Percentiles rank a stretch among this genome's conserved stretches.
phyloP scores from a whole-genome alignment of 495 filamentous ascomycete genomes.

The Cercophora sp. region DNA sequence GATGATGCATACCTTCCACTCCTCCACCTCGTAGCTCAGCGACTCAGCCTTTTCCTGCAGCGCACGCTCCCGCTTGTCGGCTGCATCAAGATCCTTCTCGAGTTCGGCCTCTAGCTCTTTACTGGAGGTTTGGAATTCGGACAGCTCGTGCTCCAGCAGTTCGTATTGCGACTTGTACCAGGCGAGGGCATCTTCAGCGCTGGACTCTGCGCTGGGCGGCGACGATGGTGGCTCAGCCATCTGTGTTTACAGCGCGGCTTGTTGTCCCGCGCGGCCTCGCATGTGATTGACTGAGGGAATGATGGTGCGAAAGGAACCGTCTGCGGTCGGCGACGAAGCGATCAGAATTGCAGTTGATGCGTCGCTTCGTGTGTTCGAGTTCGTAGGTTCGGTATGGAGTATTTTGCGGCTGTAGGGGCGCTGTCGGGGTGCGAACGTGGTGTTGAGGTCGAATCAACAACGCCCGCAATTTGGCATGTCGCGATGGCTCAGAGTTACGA shows the following conservation, averaged over 20 bases:
- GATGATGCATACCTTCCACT: conserved; percentile 80
- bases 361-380: conserved; percentile 13
- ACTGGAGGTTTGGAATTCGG: conserved; percentile 91
- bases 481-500: conserved; percentile 2
- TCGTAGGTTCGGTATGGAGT: not conserved
- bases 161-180: conserved; percentile 98
- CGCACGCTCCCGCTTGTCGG: conserved; percentile 84
- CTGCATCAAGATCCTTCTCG: conserved; percentile 93
- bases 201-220: conserved; percentile 53
- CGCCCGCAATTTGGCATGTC: conserved; percentile 12
- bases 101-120: conserved; percentile 91
- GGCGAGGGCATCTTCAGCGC: conserved; percentile 66
- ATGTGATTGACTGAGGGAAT: conserved; percentile 23
- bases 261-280: conserved; percentile 17
- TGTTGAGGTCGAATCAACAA: conserved; percentile 6
- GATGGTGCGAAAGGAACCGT: conserved; percentile 8
- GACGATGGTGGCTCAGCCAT: conserved; percentile 65
- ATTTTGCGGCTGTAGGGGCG: not conserved
- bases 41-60: conserved; percentile 82
- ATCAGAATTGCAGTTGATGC: conserved; percentile 11
- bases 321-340: conserved; percentile 15
- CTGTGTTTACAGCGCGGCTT: conserved; percentile 22
- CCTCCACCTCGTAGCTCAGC: conserved; percentile 83
- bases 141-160: conserved; percentile 81
- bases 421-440: not conserved